Conservation (phyloP, 2,329 filamentous ascomycete genomes). For the Clonostachys rhizophaga region DNA sequence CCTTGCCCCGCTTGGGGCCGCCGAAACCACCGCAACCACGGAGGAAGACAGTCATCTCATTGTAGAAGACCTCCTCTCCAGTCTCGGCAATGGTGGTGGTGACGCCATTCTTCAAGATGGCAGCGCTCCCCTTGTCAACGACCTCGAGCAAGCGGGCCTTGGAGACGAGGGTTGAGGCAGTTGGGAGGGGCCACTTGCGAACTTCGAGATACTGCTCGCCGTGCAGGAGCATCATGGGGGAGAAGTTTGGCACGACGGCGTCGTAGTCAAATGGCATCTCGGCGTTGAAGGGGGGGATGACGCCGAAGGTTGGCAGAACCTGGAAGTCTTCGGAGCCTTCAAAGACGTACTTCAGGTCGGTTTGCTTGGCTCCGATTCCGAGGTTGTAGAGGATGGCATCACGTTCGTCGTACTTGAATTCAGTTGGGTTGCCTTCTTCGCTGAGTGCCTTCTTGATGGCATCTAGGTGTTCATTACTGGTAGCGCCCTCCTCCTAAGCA, state of each 20-base stretch:
- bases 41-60: slow-evolving; percentile 90
- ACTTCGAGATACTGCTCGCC: slow-evolving; percentile 98
- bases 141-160: slow-evolving; percentile 85
- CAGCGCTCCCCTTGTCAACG: slow-evolving; percentile 90
- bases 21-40: slow-evolving; percentile 88
- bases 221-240: slow-evolving; percentile 97
- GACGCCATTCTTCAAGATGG: slow-evolving; percentile 73
- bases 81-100: slow-evolving; percentile 81
- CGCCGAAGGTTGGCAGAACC: slow-evolving; percentile 89
- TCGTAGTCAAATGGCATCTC: slow-evolving; percentile 74
- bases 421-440: slow-evolving; percentile 63
- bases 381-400: slow-evolving; percentile 96
- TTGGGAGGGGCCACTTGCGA: slow-evolving; percentile 86
- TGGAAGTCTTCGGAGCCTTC: slow-evolving; percentile 93
- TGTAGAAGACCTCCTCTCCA: slow-evolving; percentile 93
- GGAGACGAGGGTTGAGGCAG: slow-evolving; percentile 70
- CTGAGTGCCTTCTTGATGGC: slow-evolving; percentile 75
- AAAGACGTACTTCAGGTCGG: slow-evolving; percentile 81
- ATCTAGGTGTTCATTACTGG: slow-evolving; percentile 61
- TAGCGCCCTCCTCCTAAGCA: slow-evolving; percentile 13
- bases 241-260: slow-evolving; percentile 91
- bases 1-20: slow-evolving; percentile 69
- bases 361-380: slow-evolving; percentile 86
- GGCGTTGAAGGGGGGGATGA: slow-evolving; percentile 89
- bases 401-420: slow-evolving; percentile 79